Percentiles rank a stretch among this genome's conserved stretches.
phyloP scores from a whole-genome alignment of 257 asterid species.

The Solanum chiquidenum region DNA sequence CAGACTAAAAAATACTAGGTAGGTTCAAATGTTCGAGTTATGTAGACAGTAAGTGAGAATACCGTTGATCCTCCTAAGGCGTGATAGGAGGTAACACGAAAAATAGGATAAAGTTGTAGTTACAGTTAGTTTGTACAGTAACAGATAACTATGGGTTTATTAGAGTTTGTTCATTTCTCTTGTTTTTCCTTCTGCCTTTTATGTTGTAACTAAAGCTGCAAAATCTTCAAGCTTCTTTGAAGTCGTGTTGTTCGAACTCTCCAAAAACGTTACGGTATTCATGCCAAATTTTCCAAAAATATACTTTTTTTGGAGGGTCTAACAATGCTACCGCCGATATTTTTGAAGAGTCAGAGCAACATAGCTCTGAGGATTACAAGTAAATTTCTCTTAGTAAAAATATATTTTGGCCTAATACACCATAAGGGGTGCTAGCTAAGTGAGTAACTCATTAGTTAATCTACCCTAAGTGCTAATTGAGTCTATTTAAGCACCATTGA shows the following conservation, averaged over 20 bases:
- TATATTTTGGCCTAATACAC: neutral
- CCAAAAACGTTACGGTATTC: neutral
- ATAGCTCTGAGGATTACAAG: neutral
- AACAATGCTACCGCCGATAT: fast-evolving
- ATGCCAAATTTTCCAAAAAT: neutral
- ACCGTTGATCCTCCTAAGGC: neutral
- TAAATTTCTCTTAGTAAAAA: neutral
- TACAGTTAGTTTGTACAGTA: neutral
- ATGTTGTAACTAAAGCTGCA: neutral
- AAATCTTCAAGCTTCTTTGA: neutral
- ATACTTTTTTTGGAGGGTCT: neutral
- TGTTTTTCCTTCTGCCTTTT: neutral
- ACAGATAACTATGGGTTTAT: neutral
- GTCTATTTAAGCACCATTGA: no score
- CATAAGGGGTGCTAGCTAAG: no score
- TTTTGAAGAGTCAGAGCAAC: neutral
- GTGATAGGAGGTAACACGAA: neutral
- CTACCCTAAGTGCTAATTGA: no score
- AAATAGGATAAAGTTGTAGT: neutral
- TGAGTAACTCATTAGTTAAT: no score
- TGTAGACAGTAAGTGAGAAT: neutral
- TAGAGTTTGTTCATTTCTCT: neutral
- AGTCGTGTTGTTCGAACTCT: neutral
- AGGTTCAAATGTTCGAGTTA: neutral
- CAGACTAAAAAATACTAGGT: neutral